phyloP scores from a whole-genome alignment of 176 grass and related monocot species.

The Echinochloa phyllopogon region DNA sequence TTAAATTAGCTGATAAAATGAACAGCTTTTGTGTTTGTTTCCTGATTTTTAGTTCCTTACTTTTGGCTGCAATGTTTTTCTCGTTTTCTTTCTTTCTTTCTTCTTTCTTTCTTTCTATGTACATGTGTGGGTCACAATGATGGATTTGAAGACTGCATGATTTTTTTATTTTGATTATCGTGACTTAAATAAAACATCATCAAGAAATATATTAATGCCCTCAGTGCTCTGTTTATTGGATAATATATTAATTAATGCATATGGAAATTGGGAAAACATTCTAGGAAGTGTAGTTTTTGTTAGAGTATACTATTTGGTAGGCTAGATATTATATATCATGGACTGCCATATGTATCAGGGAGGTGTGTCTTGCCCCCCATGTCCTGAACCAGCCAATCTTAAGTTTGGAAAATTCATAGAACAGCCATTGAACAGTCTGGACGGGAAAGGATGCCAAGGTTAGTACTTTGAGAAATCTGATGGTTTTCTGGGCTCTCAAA shows the following conservation, averaged over 20 bases:
- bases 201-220: not conserved
- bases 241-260: constrained; percentile 26
- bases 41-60: constrained; percentile 21
- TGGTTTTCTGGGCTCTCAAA: constrained; percentile 5
- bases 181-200: not conserved
- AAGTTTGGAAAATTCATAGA: not conserved
- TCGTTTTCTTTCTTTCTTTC: not conserved
- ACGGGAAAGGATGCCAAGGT: not conserved
- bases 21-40: constrained; percentile 6
- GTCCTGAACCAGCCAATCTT: not conserved
- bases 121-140: constrained; percentile 4
- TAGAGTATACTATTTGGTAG: too few species aligned
- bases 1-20: constrained; percentile 28
- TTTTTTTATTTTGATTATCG: constrained; percentile 34
- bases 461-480: constrained; percentile 1
- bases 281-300: not conserved
- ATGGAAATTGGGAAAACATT: constrained; percentile 25
- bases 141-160: not conserved
- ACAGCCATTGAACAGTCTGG: not conserved
- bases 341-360: too few species aligned
- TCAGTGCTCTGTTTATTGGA: not conserved
- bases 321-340: too few species aligned
- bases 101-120: constrained; percentile 1
- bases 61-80: constrained; percentile 16
- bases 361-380: too few species aligned